Evolutionary conservation across 257 asterid genomes (phyloP).

Genomic region (Cordia subcordata): DNA sequence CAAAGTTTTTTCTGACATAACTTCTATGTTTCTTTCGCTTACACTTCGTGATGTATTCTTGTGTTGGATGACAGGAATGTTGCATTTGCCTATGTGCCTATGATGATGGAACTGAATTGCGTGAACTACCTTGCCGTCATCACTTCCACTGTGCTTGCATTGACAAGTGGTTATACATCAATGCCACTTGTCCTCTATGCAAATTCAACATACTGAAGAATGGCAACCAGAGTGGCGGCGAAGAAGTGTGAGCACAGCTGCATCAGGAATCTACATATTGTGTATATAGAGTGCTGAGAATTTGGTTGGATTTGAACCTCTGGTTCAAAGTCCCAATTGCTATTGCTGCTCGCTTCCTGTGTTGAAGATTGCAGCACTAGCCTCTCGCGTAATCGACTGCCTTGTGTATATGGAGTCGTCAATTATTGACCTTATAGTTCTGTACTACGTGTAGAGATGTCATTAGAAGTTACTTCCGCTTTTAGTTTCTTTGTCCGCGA

Average conservation of each 20-base stretch:
- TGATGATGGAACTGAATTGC: constrained; percentile 87
- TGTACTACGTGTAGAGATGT: too few species aligned
- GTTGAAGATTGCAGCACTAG: constrained; percentile 4
- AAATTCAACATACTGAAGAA: constrained; percentile 81
- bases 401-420: neutral
- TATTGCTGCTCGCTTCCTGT: constrained; percentile 11
- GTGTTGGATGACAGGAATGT: constrained; percentile 63
- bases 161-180: constrained; percentile 93
- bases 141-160: constrained; percentile 86
- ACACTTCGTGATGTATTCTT: neutral
- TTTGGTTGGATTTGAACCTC: too few species aligned
- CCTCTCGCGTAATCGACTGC: neutral
- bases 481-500: too few species aligned
- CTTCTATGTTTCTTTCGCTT: neutral
- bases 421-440: too few species aligned
- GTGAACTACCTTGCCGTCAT: constrained; percentile 95
- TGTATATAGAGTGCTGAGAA: neutral
- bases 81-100: constrained; percentile 87
- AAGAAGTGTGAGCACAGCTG: constrained; percentile 44
- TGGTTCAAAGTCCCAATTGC: too few species aligned
- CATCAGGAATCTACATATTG: neutral
- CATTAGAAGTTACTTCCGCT: too few species aligned
- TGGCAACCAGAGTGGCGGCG: constrained; percentile 58
- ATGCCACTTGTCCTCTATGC: constrained; percentile 97
- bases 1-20: too few species aligned